These are phyloP conservation scores for Pyrus hybrid DNA, from an alignment of 331 rosid species.

Conservation along the genomic window DNA sequence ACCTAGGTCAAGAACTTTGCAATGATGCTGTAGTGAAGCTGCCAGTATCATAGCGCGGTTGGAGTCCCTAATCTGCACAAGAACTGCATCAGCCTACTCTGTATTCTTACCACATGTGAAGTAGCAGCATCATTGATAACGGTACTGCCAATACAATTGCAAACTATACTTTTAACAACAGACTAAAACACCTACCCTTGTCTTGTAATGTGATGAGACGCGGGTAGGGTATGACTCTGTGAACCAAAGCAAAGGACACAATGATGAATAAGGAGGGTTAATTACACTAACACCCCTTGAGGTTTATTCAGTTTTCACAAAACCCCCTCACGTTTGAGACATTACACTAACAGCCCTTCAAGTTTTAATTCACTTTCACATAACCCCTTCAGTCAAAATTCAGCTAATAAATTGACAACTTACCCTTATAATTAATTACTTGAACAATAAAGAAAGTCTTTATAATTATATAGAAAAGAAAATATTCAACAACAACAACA, in stretches of 20 bases:
- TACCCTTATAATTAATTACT: too few species aligned
- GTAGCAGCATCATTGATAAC: neutral
- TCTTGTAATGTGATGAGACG: neutral
- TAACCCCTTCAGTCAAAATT: too few species aligned
- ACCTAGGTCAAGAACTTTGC: slow-evolving; percentile 79
- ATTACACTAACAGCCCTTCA: too few species aligned
- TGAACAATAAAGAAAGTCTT: too few species aligned
- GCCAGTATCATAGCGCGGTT: slow-evolving; percentile 92
- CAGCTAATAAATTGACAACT: too few species aligned
- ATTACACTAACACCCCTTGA: too few species aligned
- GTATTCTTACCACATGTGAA: neutral
- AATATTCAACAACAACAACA: too few species aligned
- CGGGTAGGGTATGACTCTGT: neutral
- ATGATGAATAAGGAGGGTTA: neutral
- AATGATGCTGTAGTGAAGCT: slow-evolving; percentile 63
- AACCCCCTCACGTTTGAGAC: too few species aligned
- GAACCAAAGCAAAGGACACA: neutral
- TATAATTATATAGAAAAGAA: too few species aligned
- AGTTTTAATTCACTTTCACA: too few species aligned
- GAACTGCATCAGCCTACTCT: slow-evolving; percentile 14
- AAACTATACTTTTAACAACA: too few species aligned
- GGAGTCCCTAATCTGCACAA: slow-evolving; percentile 87
- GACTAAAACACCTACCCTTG: neutral
- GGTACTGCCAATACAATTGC: neutral
- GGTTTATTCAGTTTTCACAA: too few species aligned